Percentiles rank a stretch among this genome's conserved stretches.
Evolutionary conservation across 2,329 filamentous ascomycete genomes (phyloP).

Genomic region (Monosporascus cannonballus): DNA sequence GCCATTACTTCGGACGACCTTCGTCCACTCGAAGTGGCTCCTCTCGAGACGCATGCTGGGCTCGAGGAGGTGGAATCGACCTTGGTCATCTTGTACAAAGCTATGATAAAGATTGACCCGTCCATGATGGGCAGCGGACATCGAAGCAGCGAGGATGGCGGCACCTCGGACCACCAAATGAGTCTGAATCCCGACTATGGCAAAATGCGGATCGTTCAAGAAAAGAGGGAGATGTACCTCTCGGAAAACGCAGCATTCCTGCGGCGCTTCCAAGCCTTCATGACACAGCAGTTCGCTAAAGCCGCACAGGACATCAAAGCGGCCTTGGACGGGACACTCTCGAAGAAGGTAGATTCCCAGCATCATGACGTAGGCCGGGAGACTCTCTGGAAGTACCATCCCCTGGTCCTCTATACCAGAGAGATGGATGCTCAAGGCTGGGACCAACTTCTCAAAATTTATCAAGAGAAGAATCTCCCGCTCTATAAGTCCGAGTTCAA

Average conservation of each 20-base stretch:
- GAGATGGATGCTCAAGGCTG: slow-evolving; percentile 79
- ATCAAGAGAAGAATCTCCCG: slow-evolving; percentile 69
- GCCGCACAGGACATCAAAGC: slow-evolving; percentile 66
- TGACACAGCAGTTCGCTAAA: slow-evolving; percentile 73
- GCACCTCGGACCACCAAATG: slow-evolving; percentile 37
- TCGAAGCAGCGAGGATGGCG: slow-evolving; percentile 42
- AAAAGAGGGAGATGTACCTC: slow-evolving; percentile 88
- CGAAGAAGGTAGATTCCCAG: slow-evolving; percentile 61
- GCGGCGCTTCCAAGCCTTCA: slow-evolving; percentile 71
- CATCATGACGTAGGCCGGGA: slow-evolving; percentile 68
- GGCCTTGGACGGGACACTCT: slow-evolving; percentile 53
- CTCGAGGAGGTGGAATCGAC: slow-evolving; percentile 73
- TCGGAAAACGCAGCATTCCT: slow-evolving; percentile 72
- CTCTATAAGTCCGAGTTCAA: slow-evolving; percentile 80
- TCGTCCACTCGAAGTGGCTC: slow-evolving; percentile 64
- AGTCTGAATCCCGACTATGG: slow-evolving; percentile 69
- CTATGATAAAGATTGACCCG: slow-evolving; percentile 90
- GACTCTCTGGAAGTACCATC: slow-evolving; percentile 80
- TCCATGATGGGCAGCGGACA: slow-evolving; percentile 53
- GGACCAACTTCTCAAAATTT: slow-evolving; percentile 72
- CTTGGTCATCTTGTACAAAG: slow-evolving; percentile 79
- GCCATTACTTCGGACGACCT: slow-evolving; percentile 77
- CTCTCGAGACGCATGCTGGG: slow-evolving; percentile 64
- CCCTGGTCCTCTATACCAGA: slow-evolving; percentile 79
- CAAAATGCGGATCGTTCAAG: slow-evolving; percentile 87